Conservation (phyloP, 2,329 filamentous ascomycete species). For the Penicillium sclerotigenum region DNA sequence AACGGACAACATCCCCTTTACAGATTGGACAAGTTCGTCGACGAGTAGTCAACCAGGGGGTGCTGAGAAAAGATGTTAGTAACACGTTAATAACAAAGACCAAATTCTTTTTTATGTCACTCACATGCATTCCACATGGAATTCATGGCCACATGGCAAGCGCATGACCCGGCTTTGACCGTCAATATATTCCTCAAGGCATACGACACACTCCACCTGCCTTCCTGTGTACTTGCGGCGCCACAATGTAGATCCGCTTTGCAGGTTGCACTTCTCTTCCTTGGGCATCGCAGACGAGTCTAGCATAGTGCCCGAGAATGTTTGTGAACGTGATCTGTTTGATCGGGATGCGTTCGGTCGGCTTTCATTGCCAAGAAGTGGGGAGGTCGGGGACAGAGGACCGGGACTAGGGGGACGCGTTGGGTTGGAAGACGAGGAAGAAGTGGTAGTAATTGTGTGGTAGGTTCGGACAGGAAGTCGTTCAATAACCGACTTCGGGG, state of each 20-base stretch:
- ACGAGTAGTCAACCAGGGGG: slow-evolving; percentile 92
- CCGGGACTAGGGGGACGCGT: slow-evolving; percentile 61
- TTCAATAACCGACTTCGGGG: slow-evolving; percentile 95
- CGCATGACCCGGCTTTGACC: slow-evolving; percentile 96
- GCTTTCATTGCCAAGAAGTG: slow-evolving; percentile 57
- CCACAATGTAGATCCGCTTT: slow-evolving; percentile 39
- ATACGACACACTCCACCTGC: slow-evolving; percentile 89
- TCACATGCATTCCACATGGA: slow-evolving; percentile 98
- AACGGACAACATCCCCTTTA: slow-evolving; percentile 86
- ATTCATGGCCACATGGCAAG: slow-evolving; percentile 94
- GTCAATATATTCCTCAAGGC: slow-evolving; percentile 92
- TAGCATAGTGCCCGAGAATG: slow-evolving; percentile 31
- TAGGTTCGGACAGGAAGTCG: slow-evolving; percentile 93
- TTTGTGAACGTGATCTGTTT: slow-evolving; percentile 39
- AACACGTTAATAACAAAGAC: slow-evolving; percentile 3
- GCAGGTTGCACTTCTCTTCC: slow-evolving; percentile 46
- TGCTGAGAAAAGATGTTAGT: slow-evolving; percentile 53
- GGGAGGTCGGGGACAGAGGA: slow-evolving; percentile 70
- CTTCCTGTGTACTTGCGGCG: slow-evolving; percentile 60
- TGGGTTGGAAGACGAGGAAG: slow-evolving; percentile 55
- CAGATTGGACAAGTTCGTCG: slow-evolving; percentile 98
- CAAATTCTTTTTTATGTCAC: slow-evolving; percentile 42
- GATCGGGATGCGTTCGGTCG: slow-evolving; percentile 30
- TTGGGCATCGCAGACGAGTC: slow-evolving; percentile 24
- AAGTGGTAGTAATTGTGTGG: slow-evolving; percentile 70